phyloP scores from a whole-genome alignment of 2,329 filamentous ascomycete species.

The Colletotrichum kahawae region DNA sequence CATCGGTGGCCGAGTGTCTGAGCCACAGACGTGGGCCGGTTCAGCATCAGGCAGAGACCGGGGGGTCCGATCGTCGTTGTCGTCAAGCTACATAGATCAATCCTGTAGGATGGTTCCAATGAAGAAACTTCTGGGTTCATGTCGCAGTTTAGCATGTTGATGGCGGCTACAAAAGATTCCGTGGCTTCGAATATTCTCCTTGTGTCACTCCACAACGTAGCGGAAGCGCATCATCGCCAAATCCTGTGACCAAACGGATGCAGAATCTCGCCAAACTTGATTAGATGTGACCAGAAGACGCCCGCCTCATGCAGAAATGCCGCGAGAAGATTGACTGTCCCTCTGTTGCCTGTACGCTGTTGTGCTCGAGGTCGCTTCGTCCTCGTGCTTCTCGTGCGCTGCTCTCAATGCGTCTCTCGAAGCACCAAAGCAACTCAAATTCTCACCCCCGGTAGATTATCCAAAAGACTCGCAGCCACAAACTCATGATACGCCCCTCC shows the following conservation, averaged over 20 bases:
- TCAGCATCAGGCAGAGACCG: neutral
- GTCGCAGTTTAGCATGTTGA: neutral
- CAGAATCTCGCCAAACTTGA: neutral
- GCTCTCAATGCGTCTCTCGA: neutral
- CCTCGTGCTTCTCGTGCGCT: neutral
- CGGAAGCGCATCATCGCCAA: neutral
- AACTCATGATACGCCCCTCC: neutral
- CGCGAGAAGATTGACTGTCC: neutral
- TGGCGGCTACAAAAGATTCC: neutral
- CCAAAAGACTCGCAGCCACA: neutral
- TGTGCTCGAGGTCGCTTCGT: neutral
- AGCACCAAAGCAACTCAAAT: neutral
- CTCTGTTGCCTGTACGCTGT: neutral
- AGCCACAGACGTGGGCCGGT: slow-evolving; percentile 4
- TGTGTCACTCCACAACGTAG: neutral
- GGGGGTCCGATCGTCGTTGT: neutral
- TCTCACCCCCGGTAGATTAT: neutral
- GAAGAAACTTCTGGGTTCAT: neutral
- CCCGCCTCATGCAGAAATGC: neutral
- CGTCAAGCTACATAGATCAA: neutral
- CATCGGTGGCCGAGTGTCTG: neutral
- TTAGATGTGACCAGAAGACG: neutral
- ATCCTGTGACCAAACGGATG: neutral
- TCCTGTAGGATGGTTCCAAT: neutral
- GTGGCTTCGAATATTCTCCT: neutral